These are phyloP conservation scores for Nannochloris sp. DNA, from an alignment of 139 green algal species.

Conservation along the genomic window DNA sequence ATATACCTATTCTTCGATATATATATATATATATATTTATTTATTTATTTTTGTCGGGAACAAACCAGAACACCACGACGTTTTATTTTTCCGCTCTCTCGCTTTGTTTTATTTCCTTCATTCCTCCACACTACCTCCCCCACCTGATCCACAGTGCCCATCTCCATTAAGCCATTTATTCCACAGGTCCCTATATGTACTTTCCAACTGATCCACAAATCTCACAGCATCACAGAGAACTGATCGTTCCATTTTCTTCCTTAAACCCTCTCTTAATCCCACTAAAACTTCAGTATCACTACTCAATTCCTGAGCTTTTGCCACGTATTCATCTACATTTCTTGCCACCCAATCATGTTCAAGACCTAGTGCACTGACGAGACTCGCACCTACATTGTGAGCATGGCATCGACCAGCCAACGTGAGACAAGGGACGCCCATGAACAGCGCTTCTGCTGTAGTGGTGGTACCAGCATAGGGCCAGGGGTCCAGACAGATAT, in stretches of 20 bases:
- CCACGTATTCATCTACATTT: conserved; percentile 75
- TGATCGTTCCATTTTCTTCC: conserved; percentile 67
- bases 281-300: conserved; percentile 32
- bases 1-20: too few relatives aligned
- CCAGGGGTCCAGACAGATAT: conserved; percentile 90
- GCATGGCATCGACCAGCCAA: conserved; percentile 81
- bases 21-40: too few relatives aligned
- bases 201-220: conserved; percentile 75
- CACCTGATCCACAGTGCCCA: not conserved
- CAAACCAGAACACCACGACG: too few relatives aligned
- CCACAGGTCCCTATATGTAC: conserved; percentile 67
- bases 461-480: conserved; percentile 98
- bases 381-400: conserved; percentile 87
- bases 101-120: not conserved
- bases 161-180: conserved; percentile 33
- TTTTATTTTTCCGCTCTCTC: too few relatives aligned
- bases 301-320: conserved; percentile 32
- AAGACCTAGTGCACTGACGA: conserved; percentile 76
- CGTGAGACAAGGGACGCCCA: conserved; percentile 90
- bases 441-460: conserved; percentile 89
- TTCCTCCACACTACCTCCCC: not conserved
- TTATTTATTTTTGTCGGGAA: too few relatives aligned
- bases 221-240: conserved; percentile 65
- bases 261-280: conserved; percentile 54
- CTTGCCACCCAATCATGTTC: conserved; percentile 64